These are phyloP conservation scores for Volutella citrinella DNA, from an alignment of 2,329 filamentous ascomycete genomes.

Conservation along the genomic window DNA sequence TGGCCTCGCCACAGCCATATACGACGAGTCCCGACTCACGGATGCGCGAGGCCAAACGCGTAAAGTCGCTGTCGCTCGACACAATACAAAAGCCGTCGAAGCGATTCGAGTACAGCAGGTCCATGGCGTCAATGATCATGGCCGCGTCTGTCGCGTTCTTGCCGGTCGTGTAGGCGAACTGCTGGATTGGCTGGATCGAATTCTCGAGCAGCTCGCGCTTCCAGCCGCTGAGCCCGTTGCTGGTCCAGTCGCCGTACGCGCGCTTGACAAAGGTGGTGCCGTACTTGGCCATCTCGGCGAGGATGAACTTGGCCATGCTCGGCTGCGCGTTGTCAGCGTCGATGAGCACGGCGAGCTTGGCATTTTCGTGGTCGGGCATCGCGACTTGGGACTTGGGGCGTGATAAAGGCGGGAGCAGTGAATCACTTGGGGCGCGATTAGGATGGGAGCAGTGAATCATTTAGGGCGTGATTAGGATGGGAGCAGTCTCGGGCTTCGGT, in stretches of 20 bases:
- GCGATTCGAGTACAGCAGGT: slow-evolving; percentile 29
- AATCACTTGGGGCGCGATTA: no score
- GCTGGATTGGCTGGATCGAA: slow-evolving; percentile 34
- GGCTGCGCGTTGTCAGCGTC: slow-evolving; percentile 31
- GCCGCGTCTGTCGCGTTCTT: slow-evolving; percentile 34
- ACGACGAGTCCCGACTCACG: slow-evolving; percentile 30
- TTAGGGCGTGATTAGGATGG: no score
- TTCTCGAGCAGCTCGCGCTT: slow-evolving; percentile 28
- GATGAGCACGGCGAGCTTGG: slow-evolving; percentile 31
- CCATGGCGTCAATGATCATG: slow-evolving; percentile 38
- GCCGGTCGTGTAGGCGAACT: slow-evolving; percentile 33
- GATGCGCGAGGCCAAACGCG: slow-evolving; percentile 31
- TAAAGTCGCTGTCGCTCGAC: slow-evolving; percentile 36
- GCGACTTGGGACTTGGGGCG: no score
- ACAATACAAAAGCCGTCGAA: slow-evolving; percentile 34
- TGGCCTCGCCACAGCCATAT: slow-evolving; percentile 32
- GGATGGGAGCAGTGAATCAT: no score
- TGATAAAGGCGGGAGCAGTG: no score
- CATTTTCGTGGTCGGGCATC: background rate
- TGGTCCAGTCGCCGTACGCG: slow-evolving; percentile 35
- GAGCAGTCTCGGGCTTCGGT: no score
- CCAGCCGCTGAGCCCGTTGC: slow-evolving; percentile 23
- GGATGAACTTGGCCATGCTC: slow-evolving; percentile 14
- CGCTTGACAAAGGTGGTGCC: slow-evolving; percentile 29
- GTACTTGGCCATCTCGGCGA: slow-evolving; percentile 32